Evolutionary conservation across 345 rosid species (phyloP).

Genomic region (Pugionium cornutum): DNA sequence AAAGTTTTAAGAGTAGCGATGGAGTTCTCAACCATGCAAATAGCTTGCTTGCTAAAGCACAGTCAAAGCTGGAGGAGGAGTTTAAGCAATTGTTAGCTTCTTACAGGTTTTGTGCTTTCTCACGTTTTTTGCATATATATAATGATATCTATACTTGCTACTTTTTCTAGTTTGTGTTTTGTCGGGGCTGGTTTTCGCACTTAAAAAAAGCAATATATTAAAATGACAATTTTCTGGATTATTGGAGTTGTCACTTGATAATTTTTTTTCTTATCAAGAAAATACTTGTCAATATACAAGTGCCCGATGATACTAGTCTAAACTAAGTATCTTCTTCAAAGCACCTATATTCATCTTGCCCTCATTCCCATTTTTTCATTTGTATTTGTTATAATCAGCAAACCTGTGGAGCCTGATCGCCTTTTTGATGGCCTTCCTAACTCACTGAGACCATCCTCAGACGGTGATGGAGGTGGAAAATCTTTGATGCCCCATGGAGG

Average conservation of each 20-base stretch:
- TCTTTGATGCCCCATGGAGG: slow-evolving; percentile 51
- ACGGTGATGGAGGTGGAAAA: slow-evolving; percentile 51
- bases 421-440: slow-evolving; percentile 95
- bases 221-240: too few relatives aligned
- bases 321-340: slow-evolving; percentile 1
- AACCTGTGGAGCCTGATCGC: slow-evolving; percentile 93
- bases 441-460: slow-evolving; percentile 83
- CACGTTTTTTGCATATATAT: too few relatives aligned
- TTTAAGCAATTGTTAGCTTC: slow-evolving; percentile 75
- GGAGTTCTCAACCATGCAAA: slow-evolving; percentile 69
- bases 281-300: too few relatives aligned
- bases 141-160: too few relatives aligned
- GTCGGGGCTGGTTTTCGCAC: too few relatives aligned
- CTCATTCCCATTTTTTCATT: slow-evolving; percentile 8
- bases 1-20: slow-evolving; percentile 73
- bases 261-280: too few relatives aligned
- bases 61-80: slow-evolving; percentile 92
- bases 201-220: too few relatives aligned
- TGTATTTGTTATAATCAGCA: slow-evolving; percentile 53
- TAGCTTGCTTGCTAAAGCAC: slow-evolving; percentile 82
- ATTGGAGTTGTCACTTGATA: too few relatives aligned
- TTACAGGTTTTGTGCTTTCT: slow-evolving; percentile 75
- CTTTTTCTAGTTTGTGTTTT: too few relatives aligned
- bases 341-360: slow-evolving; percentile 24
- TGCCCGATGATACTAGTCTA: too few relatives aligned